Evolutionary conservation across 331 rosid species (phyloP).

Genomic region (Rosa hybrid): DNA sequence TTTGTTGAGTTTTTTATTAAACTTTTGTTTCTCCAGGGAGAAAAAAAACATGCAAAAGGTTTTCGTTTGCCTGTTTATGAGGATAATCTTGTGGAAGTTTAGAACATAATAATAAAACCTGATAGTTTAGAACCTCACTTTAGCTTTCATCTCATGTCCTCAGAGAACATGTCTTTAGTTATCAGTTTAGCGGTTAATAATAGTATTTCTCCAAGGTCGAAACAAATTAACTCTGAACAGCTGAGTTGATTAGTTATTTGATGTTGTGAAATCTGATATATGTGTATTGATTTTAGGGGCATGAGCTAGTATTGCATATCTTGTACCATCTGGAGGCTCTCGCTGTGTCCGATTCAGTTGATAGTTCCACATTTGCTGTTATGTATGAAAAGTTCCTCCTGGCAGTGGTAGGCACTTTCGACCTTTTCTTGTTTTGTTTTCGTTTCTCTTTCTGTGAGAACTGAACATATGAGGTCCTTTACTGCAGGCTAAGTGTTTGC

Average conservation of each 20-base stretch:
- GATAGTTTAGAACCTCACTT: too few relatives aligned
- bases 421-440: constrained; percentile 21
- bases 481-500: constrained; percentile 72
- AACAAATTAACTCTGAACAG: not conserved
- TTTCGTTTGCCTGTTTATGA: not conserved
- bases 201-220: not conserved
- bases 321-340: constrained; percentile 84
- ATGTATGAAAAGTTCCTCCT: constrained; percentile 83
- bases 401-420: constrained; percentile 71
- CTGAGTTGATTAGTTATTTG: not conserved
- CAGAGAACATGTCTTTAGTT: not conserved
- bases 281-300: constrained; percentile 68
- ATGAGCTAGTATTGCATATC: constrained; percentile 86
- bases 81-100: not conserved
- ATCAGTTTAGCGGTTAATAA: not conserved
- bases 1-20: not conserved
- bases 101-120: too few relatives aligned
- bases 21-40: not conserved
- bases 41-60: not conserved
- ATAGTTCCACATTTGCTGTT: constrained; percentile 52
- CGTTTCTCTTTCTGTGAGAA: constrained; percentile 23
- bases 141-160: not conserved
- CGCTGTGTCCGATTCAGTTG: constrained; percentile 51
- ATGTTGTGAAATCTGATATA: constrained; percentile 12
- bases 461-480: constrained; percentile 23